Evolutionary conservation across 495 filamentous ascomycete species (phyloP), one percentile per base, ranked within the genome.

Genomic region (Annulohypoxylon maeteangense): DNA sequence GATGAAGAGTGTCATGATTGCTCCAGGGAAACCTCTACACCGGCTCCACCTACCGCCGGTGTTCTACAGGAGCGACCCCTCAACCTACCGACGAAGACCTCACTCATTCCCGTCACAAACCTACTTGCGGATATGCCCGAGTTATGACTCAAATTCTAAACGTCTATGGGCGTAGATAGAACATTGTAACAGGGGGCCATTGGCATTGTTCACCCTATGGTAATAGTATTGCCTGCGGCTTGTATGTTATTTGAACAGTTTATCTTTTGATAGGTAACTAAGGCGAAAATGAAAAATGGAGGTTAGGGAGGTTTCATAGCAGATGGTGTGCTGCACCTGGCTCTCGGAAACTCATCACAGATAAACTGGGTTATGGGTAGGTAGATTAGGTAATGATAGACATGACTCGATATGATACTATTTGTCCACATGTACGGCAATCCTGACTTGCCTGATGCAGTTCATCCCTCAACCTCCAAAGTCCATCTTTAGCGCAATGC

Each of bases 401-500:
- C 1, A 29, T 51, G 22, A 29, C n/a, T 27, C 10, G n/a, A 51
- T n/a, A 6, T 27, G 47, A 4, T 22, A 22, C 11, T 18, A 42
- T 48, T 38, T 18, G 38, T 38, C 11, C 31, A 27, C 20, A 11
- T 18, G 20, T 55, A 48, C n/a, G 25, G 18, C 25, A 27, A 31
- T 14, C 32, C 16, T 14, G 22, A 12, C 29, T 32, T 36, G 23
- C 11, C 50, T 14, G n/a, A 3, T 14, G 0, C 31, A 7, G 7
- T 18, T 36, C 23, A 12, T 5, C n/a, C 57, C 22, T 50, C 36
- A 76, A 11, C 78, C 78, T 3, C 86, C 86, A 87, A 99, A 98
- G 76, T 97, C 86, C 91, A 98, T 94, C 84, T 95, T 93, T 78
- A 99, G 76, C 56, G 93, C 93, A 86, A 99, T 99, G 66, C 82